Conservation (phyloP, 352 stramenopile genomes). For the Phytophthora agathidicida region DNA sequence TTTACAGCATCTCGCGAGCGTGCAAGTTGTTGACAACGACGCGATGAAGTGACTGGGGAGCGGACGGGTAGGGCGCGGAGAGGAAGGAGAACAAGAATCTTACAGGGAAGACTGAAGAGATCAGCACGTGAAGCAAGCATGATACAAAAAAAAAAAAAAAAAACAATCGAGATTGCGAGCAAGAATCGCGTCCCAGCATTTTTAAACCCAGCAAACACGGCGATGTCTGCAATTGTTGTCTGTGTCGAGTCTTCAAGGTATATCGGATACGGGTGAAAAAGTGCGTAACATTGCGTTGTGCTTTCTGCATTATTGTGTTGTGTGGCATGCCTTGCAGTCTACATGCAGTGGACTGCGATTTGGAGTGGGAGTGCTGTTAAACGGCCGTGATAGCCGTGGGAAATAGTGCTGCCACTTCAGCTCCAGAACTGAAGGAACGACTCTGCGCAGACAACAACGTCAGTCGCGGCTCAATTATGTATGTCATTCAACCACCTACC, state of each 20-base stretch:
- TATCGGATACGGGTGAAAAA: constrained; percentile 34
- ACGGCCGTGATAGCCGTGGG: constrained; percentile 26
- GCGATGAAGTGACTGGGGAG: constrained; percentile 11
- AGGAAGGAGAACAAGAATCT: constrained; percentile 35
- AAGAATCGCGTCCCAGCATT: constrained; percentile 38
- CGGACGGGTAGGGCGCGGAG: constrained; percentile 15
- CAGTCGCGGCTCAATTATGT: background rate
- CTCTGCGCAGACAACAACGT: constrained; percentile 25
- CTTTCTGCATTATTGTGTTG: constrained; percentile 31
- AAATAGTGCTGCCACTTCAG: constrained; percentile 64
- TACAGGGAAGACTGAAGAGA: constrained; percentile 46
- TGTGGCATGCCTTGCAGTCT: constrained; percentile 12
- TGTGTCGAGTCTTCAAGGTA: constrained; percentile 16
- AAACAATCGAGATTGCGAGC: constrained; percentile 28
- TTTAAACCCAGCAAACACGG: constrained; percentile 29
- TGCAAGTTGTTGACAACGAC: constrained; percentile 33
- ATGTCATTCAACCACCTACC: constrained; percentile 32
- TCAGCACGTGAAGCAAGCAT: constrained; percentile 39
- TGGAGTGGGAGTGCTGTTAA: constrained; percentile 9
- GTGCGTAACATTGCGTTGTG: constrained; percentile 42
- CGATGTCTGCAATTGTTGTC: constrained; percentile 9
- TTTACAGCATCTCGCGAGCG: constrained; percentile 5
- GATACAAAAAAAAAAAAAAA: constrained; percentile 34
- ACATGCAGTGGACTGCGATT: background rate
- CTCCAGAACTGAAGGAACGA: constrained; percentile 58